Evolutionary conservation across 2,329 filamentous ascomycete species (phyloP).

Genomic region (Neofusicoccum kwambonambiense): DNA sequence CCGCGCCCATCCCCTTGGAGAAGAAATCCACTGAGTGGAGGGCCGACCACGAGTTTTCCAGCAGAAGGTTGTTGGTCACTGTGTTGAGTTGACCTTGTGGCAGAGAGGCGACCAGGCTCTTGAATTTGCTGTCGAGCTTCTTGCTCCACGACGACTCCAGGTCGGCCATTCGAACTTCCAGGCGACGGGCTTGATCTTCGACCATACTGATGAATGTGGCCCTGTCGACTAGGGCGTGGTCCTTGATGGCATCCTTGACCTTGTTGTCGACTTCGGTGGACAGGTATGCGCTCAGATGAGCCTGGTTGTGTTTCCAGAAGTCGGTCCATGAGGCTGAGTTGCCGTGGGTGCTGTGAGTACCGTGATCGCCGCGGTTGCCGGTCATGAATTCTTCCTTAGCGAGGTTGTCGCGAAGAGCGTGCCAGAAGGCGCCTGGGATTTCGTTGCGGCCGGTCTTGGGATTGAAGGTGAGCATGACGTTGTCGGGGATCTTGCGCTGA

Average conservation of each 20-base stretch:
- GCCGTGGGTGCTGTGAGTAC: not conserved
- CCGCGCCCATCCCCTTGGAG: slow-evolving; percentile 62
- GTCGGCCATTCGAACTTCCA: not conserved
- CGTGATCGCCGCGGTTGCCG: not conserved
- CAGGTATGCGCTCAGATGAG: slow-evolving; percentile 35
- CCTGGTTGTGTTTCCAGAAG: slow-evolving; percentile 55
- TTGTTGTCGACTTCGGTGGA: slow-evolving; percentile 19
- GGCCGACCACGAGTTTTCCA: slow-evolving; percentile 29
- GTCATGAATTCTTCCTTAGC: slow-evolving; percentile 38
- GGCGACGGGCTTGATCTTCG: not conserved
- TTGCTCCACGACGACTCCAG: not conserved
- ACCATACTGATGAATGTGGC: slow-evolving; percentile 22
- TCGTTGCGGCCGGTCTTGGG: slow-evolving; percentile 52
- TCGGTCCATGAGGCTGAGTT: slow-evolving; percentile 40
- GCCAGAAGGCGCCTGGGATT: slow-evolving; percentile 64
- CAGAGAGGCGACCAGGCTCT: not conserved
- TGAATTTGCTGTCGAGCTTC: not conserved
- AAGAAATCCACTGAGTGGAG: slow-evolving; percentile 69
- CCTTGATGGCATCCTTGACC: slow-evolving; percentile 31
- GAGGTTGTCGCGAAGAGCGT: slow-evolving; percentile 59
- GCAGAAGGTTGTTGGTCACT: not conserved
- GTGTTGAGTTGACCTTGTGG: not conserved
- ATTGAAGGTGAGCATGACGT: slow-evolving; percentile 54
- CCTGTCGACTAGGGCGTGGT: slow-evolving; percentile 24
- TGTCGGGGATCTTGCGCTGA: slow-evolving; percentile 53